phyloP scores from a whole-genome alignment of 805 yeast genomes.

The Groenewaldozyma salmanticensis region DNA sequence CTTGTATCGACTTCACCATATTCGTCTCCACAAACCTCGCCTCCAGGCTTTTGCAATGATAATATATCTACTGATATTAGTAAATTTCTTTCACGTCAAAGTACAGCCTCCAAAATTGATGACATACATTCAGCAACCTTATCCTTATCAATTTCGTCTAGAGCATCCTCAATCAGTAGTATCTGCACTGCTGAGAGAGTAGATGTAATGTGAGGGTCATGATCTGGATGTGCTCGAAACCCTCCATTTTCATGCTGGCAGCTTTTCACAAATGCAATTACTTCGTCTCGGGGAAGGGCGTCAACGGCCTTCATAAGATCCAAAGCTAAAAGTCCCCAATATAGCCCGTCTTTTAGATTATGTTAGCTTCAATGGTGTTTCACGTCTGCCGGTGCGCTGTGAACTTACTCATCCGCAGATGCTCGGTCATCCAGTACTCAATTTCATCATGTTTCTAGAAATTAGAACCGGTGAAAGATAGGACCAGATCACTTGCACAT shows the following conservation, averaged over 20 bases:
- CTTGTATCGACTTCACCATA: constrained; percentile 93
- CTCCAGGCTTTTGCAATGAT: constrained; percentile 44
- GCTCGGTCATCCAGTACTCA: constrained; percentile 86
- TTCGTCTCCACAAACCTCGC: constrained; percentile 81
- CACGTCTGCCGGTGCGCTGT: neutral
- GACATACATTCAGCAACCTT: constrained; percentile 31
- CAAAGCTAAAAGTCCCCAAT: constrained; percentile 88
- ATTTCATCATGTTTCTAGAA: constrained; percentile 41
- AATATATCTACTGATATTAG: constrained; percentile 18
- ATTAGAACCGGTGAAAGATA: neutral
- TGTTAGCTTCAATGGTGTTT: neutral
- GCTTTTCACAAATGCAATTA: constrained; percentile 55
- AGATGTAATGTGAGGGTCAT: constrained; percentile 78
- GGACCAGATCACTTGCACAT: constrained; percentile 3
- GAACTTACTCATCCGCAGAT: constrained; percentile 53
- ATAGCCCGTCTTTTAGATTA: constrained; percentile 34
- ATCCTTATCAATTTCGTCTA: constrained; percentile 34
- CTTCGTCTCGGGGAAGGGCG: constrained; percentile 50
- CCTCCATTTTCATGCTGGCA: constrained; percentile 56
- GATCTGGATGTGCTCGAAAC: constrained; percentile 81
- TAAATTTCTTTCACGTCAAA: neutral
- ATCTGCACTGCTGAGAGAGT: constrained; percentile 86
- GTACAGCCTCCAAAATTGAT: constrained; percentile 18
- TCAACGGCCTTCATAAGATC: constrained; percentile 46
- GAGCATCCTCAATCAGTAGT: constrained; percentile 51